phyloP scores from a whole-genome alignment of 441 rosid species.

The Arabidopsis lyrata region DNA sequence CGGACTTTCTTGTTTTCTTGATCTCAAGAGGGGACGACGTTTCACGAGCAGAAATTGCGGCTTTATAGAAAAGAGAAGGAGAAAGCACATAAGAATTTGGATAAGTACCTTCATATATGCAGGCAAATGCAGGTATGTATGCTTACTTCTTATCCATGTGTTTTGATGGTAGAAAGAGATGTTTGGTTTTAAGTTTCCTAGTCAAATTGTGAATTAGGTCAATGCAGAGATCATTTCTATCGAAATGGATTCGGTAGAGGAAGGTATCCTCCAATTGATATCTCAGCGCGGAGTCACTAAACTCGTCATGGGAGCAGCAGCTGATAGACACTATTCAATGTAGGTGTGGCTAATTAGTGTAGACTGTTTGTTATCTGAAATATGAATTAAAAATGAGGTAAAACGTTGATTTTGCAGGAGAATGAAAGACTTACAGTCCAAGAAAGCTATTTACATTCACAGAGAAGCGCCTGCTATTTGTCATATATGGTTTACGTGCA shows the following conservation, averaged over 20 bases:
- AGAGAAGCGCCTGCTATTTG: slow-evolving; percentile 67
- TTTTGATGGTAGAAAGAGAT: slow-evolving; percentile 1
- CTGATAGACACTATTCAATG: slow-evolving; percentile 68
- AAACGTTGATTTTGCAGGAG: slow-evolving; percentile 57
- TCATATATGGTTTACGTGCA: slow-evolving; percentile 81
- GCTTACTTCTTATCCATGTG: neutral
- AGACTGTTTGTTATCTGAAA: neutral
- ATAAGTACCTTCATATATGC: slow-evolving; percentile 61
- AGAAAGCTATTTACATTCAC: slow-evolving; percentile 67
- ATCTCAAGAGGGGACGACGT: slow-evolving; percentile 5
- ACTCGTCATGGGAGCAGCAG: slow-evolving; percentile 95
- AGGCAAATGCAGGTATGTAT: slow-evolving; percentile 64
- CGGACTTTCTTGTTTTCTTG: neutral
- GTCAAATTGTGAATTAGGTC: slow-evolving; percentile 49
- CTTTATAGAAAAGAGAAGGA: slow-evolving; percentile 48
- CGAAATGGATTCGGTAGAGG: slow-evolving; percentile 63
- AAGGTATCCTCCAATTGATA: slow-evolving; percentile 72
- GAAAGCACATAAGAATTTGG: slow-evolving; percentile 54
- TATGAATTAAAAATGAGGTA: neutral
- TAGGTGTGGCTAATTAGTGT: slow-evolving; percentile 36
- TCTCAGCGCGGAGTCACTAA: slow-evolving; percentile 56
- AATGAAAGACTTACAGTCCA: slow-evolving; percentile 67
- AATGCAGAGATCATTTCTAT: slow-evolving; percentile 61
- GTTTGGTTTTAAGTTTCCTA: neutral
- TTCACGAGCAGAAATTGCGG: slow-evolving; percentile 8